Evolutionary conservation across 2,329 filamentous ascomycete species (phyloP), one percentile per base, ranked within the genome.

Genomic region (Cadophora luteo-olivacea): DNA sequence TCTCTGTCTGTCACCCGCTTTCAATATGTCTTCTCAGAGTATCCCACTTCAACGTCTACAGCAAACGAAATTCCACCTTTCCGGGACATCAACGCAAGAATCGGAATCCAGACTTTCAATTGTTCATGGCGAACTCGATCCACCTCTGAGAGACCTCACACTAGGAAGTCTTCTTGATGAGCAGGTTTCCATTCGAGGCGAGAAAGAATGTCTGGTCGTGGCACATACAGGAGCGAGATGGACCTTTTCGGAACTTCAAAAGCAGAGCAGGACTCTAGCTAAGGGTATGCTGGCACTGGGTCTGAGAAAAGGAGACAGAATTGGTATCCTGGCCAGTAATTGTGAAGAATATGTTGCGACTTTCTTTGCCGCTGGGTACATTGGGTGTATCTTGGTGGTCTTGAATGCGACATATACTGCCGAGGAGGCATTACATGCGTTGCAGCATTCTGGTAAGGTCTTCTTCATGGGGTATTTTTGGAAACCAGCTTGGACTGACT

Each of bases 401-500:
- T 82, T 94, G 73, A 94, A 94, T 81, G 94, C 93, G 79, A 94
- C 91, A 0, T 94, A 94, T 77, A 94, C 92, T 1, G 85, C 89
- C 3, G 87, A 86, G 1, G 92, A 94, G 79, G 88, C 91, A 61
- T 85, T 89, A 77, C 91, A 91, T 78, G 92, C 90, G 4, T 79
- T 94, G 36, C 85, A 86, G 64, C 92, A 93, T 76, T 89, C 90
- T n/a, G 88, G 89, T 91, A 80, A 72, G 83, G 19, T 49, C 45
- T 3, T 22, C 6, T 7, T 49, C 19, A 49, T 22, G 2, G 12
- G 12, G 5, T 8, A 22, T 22, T 7, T 49, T 19, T 22, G 45
- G 19, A 32, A 1, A 32, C n/a, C 19, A 22, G 25, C 38, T 6
- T 38, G 22, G 38, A 91, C 90, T 64, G 45, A 38, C 51, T n/a